These are phyloP conservation scores for Microdochium trichocladiopsis DNA, from an alignment of 2,329 filamentous ascomycete genomes.

Conservation along the genomic window DNA sequence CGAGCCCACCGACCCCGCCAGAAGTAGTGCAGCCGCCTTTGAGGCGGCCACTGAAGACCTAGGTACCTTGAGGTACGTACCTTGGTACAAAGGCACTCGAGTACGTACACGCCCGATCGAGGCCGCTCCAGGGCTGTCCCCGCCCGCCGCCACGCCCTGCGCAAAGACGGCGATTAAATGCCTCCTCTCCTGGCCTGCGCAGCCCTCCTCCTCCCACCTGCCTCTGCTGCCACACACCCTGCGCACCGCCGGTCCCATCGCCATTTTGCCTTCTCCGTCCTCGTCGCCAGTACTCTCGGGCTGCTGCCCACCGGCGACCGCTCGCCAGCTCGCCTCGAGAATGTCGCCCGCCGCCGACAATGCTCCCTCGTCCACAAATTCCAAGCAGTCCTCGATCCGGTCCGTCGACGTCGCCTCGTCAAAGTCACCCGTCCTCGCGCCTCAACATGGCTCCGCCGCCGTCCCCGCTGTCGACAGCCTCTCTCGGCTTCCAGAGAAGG, in stretches of 20 bases:
- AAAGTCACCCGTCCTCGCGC: conserved; percentile 18
- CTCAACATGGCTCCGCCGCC: conserved; percentile 19
- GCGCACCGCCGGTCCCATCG: neutral
- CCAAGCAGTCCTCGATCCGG: conserved; percentile 23
- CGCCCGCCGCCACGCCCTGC: neutral
- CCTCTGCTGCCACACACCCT: neutral
- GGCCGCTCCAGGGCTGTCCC: neutral
- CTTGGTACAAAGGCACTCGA: too few relatives aligned
- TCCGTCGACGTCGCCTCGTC: conserved; percentile 18
- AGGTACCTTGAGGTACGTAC: neutral
- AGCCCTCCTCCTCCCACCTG: neutral
- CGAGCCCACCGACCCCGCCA: too few relatives aligned
- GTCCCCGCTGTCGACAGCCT: conserved; percentile 23
- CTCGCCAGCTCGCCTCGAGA: conserved; percentile 7
- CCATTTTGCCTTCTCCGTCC: neutral
- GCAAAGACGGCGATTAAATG: neutral
- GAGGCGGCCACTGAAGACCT: too few relatives aligned
- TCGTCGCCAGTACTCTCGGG: neutral
- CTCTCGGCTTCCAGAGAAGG: conserved; percentile 40
- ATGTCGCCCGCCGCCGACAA: conserved; percentile 24
- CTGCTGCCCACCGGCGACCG: neutral
- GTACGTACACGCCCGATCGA: too few relatives aligned
- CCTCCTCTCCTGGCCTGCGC: neutral
- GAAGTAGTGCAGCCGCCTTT: too few relatives aligned
- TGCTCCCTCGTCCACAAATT: conserved; percentile 19